Evolutionary conservation across 305 asterid genomes (phyloP).

Genomic region (Solanum hybrid): DNA sequence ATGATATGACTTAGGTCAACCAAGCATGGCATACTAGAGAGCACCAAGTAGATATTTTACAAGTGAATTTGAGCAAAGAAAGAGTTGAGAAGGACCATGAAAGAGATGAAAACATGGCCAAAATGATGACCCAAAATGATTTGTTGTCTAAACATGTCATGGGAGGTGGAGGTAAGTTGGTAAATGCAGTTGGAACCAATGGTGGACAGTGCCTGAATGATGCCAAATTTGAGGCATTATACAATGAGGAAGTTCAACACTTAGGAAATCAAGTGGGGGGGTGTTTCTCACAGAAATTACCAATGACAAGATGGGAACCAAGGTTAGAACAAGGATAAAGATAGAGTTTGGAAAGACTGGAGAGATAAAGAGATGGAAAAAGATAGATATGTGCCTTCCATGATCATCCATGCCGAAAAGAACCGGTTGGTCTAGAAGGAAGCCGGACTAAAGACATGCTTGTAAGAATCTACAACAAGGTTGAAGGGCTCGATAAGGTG

Average conservation of each 20-base stretch:
- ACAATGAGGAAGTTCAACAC: not conserved
- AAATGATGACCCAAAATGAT: not conserved
- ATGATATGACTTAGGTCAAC: not conserved
- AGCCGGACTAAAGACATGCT: too few species aligned
- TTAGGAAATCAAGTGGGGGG: not conserved
- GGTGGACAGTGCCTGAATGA: not conserved
- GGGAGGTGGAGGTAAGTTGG: not conserved
- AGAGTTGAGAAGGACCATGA: not conserved
- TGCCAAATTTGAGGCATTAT: not conserved
- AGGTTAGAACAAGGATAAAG: too few species aligned
- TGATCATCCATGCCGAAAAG: too few species aligned
- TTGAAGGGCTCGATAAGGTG: too few species aligned
- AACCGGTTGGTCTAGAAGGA: too few species aligned
- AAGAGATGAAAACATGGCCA: not conserved
- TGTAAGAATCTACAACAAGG: too few species aligned
- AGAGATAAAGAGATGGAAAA: too few species aligned
- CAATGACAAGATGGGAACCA: too few species aligned
- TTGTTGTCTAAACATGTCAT: not conserved
- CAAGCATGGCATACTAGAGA: not conserved
- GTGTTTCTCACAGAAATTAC: not conserved
- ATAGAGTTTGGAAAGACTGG: too few species aligned
- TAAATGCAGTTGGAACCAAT: not conserved
- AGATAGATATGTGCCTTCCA: too few species aligned
- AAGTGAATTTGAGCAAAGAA: not conserved
- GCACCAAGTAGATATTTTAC: not conserved